Evolutionary conservation across 1,139 yeast species (phyloP), one percentile per base, ranked within the genome.

Genomic region (Taphrina confusa): DNA sequence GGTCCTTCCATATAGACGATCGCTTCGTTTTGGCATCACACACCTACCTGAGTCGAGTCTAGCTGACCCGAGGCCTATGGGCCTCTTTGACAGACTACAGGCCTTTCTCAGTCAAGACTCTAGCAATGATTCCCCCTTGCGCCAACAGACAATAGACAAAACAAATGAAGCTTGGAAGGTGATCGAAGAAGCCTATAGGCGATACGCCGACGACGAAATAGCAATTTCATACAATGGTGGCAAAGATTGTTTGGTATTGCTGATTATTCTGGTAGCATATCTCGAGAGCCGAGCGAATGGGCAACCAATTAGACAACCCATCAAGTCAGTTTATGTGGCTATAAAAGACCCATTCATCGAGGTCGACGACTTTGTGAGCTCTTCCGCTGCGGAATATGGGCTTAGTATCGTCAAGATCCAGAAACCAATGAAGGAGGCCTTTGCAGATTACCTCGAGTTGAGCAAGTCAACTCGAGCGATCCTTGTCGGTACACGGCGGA

Each of bases 201-300:
- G 58, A 20, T 65, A 47, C 61, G 71, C 78, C 0, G 71, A 80
- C 36, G 76, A 77, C 12, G 83, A 87, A 64, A 73, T 88, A 3
- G 85, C 95, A 2, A 75, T 89, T 5, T 85, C 94, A 3, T 89
- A 85, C 72, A 89, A 89, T 68, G 96, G 96, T 4, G 96, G 96
- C 1, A 89, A 89, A 68, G 96, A 89, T 72, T 89, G 96, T 67
- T 77, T 87, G 33, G 96, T 88, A 46, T 84, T 88, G 87, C 77
- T 89, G 50, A 75, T 87, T 12, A 70, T 89, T 1, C 78, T 84
- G 39, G 73, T 87, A 18, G 64, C 56, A 28, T 16, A 36, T 22
- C 46, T 62, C 36, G 4, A 74, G 85, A 3, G 79, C 81, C 67
- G 71, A 72, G 25, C 63, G 62, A 18, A 25, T 54, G 62, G 65